These are phyloP conservation scores for Talaromyces albobiverticillius DNA, from an alignment of 2,329 filamentous ascomycete species.

Conservation along the genomic window DNA sequence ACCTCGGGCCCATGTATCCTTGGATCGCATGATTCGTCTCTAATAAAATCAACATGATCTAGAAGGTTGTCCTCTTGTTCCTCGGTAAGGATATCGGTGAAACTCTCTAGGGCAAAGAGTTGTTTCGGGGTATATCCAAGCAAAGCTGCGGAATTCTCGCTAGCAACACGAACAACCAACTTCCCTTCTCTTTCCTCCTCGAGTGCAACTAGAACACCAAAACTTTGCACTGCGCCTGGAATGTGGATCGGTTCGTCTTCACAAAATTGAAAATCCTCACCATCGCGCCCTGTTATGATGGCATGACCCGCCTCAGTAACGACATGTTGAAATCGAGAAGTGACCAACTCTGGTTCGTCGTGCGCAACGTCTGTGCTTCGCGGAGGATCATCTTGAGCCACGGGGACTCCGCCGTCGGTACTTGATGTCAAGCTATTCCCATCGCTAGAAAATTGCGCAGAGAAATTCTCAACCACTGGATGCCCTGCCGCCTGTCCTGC, in stretches of 20 bases:
- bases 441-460: constrained; percentile 12
- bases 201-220: constrained; percentile 73
- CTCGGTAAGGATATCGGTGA: constrained; percentile 78
- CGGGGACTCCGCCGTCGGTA: constrained; percentile 17
- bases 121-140: constrained; percentile 75
- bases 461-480: constrained; percentile 19
- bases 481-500: constrained; percentile 6
- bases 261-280: constrained; percentile 69
- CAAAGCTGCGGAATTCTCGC: constrained; percentile 73
- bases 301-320: constrained; percentile 75
- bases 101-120: constrained; percentile 70
- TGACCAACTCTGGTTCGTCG: constrained; percentile 55
- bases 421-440: constrained; percentile 14
- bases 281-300: constrained; percentile 75
- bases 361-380: constrained; percentile 34
- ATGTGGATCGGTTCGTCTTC: constrained; percentile 91
- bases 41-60: constrained; percentile 84
- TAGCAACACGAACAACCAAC: constrained; percentile 69
- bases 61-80: constrained; percentile 80
- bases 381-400: constrained; percentile 9
- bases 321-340: constrained; percentile 74
- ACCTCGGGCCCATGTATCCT: constrained; percentile 77
- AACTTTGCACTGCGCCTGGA: constrained; percentile 77
- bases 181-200: constrained; percentile 67
- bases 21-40: constrained; percentile 76